A percentile compares a stretch with the other conserved stretches of the same genome.
Conservation (phyloP, 208 protist genomes). For the Phytomonas sp. region DNA sequence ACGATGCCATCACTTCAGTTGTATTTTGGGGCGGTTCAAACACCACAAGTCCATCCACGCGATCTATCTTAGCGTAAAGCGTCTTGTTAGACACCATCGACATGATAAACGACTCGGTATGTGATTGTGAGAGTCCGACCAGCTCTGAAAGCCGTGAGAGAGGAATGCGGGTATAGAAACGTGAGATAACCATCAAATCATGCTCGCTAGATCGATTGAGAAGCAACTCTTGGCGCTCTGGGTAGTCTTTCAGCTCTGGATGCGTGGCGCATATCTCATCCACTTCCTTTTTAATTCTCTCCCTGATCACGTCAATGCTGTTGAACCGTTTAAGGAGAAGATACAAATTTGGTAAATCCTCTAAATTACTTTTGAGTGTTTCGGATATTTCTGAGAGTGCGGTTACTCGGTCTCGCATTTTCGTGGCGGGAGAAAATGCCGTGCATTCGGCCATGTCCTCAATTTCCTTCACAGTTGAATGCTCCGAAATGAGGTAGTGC, state of each 20-base stretch:
- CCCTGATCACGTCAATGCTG: slow-evolving; percentile 82
- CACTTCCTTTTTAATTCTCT: slow-evolving; percentile 43
- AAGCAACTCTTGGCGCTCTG: slow-evolving; percentile 64
- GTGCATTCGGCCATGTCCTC: slow-evolving; percentile 75
- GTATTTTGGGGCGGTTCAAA: slow-evolving; percentile 88
- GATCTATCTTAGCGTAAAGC: slow-evolving; percentile 92
- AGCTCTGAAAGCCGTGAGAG: slow-evolving; percentile 84
- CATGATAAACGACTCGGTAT: slow-evolving; percentile 91
- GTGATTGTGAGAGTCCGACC: slow-evolving; percentile 76
- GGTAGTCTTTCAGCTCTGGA: slow-evolving; percentile 45
- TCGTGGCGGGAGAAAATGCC: slow-evolving; percentile 59
- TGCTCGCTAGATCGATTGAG: slow-evolving; percentile 92
- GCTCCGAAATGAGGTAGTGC: slow-evolving; percentile 76
- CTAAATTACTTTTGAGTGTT: slow-evolving; percentile 50
- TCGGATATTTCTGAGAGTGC: slow-evolving; percentile 44
- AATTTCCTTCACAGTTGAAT: slow-evolving; percentile 68
- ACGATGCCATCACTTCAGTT: slow-evolving; percentile 83
- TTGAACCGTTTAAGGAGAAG: slow-evolving; percentile 75
- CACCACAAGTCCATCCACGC: slow-evolving; percentile 85
- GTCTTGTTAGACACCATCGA: slow-evolving; percentile 86
- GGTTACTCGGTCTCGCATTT: slow-evolving; percentile 38
- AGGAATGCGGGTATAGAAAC: slow-evolving; percentile 93
- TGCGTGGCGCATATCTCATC: slow-evolving; percentile 61
- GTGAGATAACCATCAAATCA: slow-evolving; percentile 92
- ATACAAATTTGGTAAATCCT: slow-evolving; percentile 62